Percentiles rank a stretch among this genome's conserved stretches.
Conservation (phyloP, 768 basidiomycete genomes). For the Lenzites betulinus region DNA sequence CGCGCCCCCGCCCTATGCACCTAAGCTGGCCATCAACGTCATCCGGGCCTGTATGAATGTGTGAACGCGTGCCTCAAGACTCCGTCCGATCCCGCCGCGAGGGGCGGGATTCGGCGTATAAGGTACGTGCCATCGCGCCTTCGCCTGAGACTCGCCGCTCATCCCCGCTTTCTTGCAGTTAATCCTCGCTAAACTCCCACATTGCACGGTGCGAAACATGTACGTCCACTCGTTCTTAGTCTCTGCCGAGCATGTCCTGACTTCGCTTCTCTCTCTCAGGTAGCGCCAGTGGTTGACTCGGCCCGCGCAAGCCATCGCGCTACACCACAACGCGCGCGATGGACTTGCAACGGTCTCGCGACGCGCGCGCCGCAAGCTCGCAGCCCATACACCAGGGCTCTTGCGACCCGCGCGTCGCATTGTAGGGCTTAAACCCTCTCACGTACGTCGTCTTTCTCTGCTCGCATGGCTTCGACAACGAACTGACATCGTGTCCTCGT, state of each 20-base stretch:
- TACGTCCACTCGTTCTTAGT: not conserved
- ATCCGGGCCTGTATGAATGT: not conserved
- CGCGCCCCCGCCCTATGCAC: too few species aligned
- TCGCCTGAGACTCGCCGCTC: too few species aligned
- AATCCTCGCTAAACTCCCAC: too few species aligned
- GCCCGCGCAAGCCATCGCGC: not conserved
- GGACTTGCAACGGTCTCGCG: conserved; percentile 2
- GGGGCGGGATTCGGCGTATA: not conserved
- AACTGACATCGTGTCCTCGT: not conserved
- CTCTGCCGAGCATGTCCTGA: not conserved
- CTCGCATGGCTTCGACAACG: not conserved
- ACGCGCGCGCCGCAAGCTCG: not conserved
- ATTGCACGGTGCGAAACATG: not conserved
- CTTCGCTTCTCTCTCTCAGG: not conserved
- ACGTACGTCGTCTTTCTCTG: not conserved
- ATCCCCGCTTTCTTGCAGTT: too few species aligned
- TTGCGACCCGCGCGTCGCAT: not conserved
- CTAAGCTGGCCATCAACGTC: too few species aligned
- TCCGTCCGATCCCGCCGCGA: too few species aligned
- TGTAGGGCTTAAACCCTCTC: not conserved
- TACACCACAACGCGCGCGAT: not conserved
- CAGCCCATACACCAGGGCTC: not conserved
- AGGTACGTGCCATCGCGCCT: too few species aligned
- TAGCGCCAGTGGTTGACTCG: conserved; percentile 1
- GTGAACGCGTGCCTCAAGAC: not conserved